A percentile compares a stretch with the other conserved stretches of the same genome.
phyloP scores from a whole-genome alignment of 202 grass and related monocot species.

The Schoenoplectus triqueter region DNA sequence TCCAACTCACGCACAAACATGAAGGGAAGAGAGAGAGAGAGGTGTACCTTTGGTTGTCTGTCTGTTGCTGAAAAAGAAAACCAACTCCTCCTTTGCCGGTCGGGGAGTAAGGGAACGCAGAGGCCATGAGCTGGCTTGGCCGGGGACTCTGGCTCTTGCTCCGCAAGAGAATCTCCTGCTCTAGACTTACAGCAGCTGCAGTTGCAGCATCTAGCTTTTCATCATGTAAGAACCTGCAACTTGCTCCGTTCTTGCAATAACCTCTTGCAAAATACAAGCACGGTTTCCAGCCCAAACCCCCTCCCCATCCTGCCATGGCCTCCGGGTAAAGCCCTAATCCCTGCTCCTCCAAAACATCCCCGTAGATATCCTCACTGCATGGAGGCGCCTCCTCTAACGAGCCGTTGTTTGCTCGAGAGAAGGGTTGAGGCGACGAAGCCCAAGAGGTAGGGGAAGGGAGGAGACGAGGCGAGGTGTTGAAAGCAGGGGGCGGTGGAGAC shows the following conservation, averaged over 20 bases:
- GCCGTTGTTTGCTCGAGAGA: constrained; percentile 39
- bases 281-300: constrained; percentile 52
- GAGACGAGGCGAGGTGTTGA: not conserved
- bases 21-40: not conserved
- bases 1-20: not conserved
- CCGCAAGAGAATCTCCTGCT: constrained; percentile 51
- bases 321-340: constrained; percentile 41
- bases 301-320: constrained; percentile 36
- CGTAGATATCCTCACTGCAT: constrained; percentile 31
- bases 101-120: constrained; percentile 66
- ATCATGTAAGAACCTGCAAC: constrained; percentile 68
- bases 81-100: constrained; percentile 32
- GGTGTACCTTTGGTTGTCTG: constrained; percentile 61
- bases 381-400: constrained; percentile 24
- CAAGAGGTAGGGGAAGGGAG: constrained; percentile 20
- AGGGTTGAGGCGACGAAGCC: constrained; percentile 38
- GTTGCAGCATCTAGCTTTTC: constrained; percentile 40
- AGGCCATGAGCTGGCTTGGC: constrained; percentile 49
- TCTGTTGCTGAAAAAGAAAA: constrained; percentile 59
- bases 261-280: constrained; percentile 80
- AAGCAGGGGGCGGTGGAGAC: not conserved
- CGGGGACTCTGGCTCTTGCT: constrained; percentile 43
- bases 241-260: constrained; percentile 68
- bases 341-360: constrained; percentile 45
- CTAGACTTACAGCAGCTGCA: constrained; percentile 50